Evolutionary conservation across 2,329 filamentous ascomycete species (phyloP).

Genomic region (Claviceps pusilla): DNA sequence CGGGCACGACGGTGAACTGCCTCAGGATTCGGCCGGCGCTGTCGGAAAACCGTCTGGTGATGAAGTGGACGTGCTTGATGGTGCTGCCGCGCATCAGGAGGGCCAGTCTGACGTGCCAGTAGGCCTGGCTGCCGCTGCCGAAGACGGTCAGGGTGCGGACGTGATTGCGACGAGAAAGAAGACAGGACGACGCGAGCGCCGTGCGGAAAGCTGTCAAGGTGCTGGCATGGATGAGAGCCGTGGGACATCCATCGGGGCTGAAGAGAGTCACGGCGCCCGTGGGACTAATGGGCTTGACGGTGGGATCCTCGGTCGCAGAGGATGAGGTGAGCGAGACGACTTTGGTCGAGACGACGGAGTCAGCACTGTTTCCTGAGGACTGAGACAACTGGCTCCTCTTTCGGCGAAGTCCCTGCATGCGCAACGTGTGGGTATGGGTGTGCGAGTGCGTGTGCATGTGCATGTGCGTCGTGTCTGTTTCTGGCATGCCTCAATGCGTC

Average conservation of each 20-base stretch:
- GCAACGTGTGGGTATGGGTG: too few species aligned
- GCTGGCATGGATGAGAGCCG: conserved; percentile 57
- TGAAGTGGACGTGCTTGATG: conserved; percentile 66
- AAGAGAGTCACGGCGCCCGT: conserved; percentile 58
- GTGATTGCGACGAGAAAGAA: conserved; percentile 48
- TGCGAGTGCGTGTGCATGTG: too few species aligned
- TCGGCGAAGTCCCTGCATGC: neutral
- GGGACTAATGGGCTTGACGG: conserved; percentile 28
- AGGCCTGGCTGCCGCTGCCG: conserved; percentile 77
- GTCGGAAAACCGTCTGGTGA: conserved; percentile 57
- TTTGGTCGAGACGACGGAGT: conserved; percentile 11
- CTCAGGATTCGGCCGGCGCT: conserved; percentile 37
- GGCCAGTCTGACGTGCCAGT: conserved; percentile 83
- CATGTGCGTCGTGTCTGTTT: neutral
- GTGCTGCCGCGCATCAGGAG: conserved; percentile 56
- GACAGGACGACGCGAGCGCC: conserved; percentile 53
- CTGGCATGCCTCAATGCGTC: too few species aligned
- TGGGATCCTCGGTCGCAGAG: conserved; percentile 13
- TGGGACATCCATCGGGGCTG: conserved; percentile 42
- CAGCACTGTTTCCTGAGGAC: neutral
- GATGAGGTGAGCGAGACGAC: conserved; percentile 48
- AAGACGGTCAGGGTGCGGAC: conserved; percentile 72
- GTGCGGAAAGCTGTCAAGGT: conserved; percentile 71
- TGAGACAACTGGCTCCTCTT: neutral
- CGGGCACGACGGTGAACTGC: conserved; percentile 29